Evolutionary conservation across 1,139 yeast genomes (phyloP).

Genomic region (Zygosaccharomyces sapae): DNA sequence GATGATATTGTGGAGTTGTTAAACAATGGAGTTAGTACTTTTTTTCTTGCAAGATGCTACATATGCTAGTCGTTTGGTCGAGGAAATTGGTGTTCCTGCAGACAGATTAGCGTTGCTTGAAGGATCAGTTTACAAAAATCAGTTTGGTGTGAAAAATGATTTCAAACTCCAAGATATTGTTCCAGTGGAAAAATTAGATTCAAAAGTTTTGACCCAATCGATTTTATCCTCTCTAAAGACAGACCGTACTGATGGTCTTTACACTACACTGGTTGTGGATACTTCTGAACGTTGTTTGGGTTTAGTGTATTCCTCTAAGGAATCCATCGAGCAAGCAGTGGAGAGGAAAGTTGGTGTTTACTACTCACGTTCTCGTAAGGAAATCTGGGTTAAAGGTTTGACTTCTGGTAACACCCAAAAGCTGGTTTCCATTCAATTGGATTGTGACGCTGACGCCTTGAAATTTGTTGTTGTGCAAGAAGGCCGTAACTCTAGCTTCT

Average conservation of each 20-base stretch:
- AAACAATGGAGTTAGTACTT: slow-evolving; percentile 60
- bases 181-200: slow-evolving; percentile 20
- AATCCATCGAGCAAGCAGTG: slow-evolving; percentile 77
- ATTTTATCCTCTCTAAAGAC: slow-evolving; percentile 59
- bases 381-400: slow-evolving; percentile 93
- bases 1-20: slow-evolving; percentile 55
- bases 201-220: slow-evolving; percentile 45
- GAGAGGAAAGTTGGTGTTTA: slow-evolving; percentile 84
- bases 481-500: slow-evolving; percentile 56
- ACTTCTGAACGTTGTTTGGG: slow-evolving; percentile 68
- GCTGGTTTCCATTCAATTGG: slow-evolving; percentile 60
- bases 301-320: slow-evolving; percentile 81
- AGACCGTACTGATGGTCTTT: slow-evolving; percentile 84
- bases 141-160: slow-evolving; percentile 50
- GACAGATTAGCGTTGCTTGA: slow-evolving; percentile 23
- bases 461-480: slow-evolving; percentile 81
- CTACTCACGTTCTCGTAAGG: slow-evolving; percentile 82
- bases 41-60: slow-evolving; percentile 44
- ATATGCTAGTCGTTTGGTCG: slow-evolving; percentile 39
- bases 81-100: slow-evolving; percentile 54
- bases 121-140: slow-evolving; percentile 18
- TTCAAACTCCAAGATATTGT: slow-evolving; percentile 22
- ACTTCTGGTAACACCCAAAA: slow-evolving; percentile 92
- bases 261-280: slow-evolving; percentile 79
- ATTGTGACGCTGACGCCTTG: slow-evolving; percentile 90